These are phyloP conservation scores for Tremellales sp. DNA, from an alignment of 1,284 basidiomycete genomes.

Conservation along the genomic window DNA sequence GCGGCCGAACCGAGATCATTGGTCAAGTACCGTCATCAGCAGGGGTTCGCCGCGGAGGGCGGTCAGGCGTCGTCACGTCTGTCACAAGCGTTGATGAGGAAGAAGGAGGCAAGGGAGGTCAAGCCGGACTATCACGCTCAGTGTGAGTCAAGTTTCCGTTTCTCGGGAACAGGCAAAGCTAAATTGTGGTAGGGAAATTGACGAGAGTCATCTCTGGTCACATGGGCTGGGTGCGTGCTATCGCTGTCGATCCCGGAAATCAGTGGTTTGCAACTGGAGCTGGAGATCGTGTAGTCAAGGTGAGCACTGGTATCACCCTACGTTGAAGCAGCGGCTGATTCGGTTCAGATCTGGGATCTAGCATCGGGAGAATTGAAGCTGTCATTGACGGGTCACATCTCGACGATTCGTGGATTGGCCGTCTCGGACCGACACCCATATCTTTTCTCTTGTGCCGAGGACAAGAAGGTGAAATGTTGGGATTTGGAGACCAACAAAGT, in stretches of 20 bases:
- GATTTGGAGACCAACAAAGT: slow-evolving; percentile 98
- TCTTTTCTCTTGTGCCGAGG: slow-evolving; percentile 94
- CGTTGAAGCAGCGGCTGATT: not conserved
- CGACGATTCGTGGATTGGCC: slow-evolving; percentile 89
- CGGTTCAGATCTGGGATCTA: slow-evolving; percentile 98
- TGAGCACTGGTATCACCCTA: slow-evolving; percentile 17
- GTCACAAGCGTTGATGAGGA: slow-evolving; percentile 77
- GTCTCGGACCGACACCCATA: slow-evolving; percentile 93
- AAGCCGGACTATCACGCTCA: slow-evolving; percentile 93
- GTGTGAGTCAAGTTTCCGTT: slow-evolving; percentile 49
- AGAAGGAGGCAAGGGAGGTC: slow-evolving; percentile 84
- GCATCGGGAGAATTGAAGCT: slow-evolving; percentile 93
- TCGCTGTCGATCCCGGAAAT: slow-evolving; percentile 95
- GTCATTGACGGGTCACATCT: slow-evolving; percentile 94
- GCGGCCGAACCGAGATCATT: slow-evolving; percentile 32
- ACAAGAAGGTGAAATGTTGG: slow-evolving; percentile 99
- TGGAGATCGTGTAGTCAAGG: slow-evolving; percentile 93
- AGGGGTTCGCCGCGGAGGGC: slow-evolving; percentile 47
- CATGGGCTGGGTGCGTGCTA: slow-evolving; percentile 95
- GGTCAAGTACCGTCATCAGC: slow-evolving; percentile 49
- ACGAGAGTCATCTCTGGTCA: slow-evolving; percentile 96
- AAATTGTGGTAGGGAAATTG: slow-evolving; percentile 68
- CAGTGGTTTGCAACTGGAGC: slow-evolving; percentile 98
- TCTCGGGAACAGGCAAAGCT: not conserved
- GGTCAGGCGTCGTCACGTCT: slow-evolving; percentile 56